Conservation (phyloP, 2,329 filamentous ascomycete genomes). For the Truncatella angustata region DNA sequence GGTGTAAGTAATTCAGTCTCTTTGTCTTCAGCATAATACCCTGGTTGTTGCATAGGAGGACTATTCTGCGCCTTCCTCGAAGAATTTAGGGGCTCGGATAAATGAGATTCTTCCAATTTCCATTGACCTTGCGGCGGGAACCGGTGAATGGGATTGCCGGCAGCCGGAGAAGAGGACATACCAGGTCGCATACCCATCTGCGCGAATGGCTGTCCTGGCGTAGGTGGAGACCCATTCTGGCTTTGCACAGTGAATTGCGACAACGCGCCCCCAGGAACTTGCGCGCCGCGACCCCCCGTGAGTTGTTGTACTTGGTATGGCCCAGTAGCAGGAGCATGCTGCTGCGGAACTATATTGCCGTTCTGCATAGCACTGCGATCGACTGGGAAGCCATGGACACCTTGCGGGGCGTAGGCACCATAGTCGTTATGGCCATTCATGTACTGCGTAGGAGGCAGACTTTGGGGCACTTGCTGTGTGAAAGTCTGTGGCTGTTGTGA, state of each 20-base stretch:
- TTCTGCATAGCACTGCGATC: neutral
- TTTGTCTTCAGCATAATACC: conserved; percentile 46
- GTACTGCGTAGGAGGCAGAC: neutral
- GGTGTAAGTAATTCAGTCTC: conserved; percentile 39
- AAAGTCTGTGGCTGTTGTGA: conserved; percentile 6
- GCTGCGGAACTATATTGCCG: neutral
- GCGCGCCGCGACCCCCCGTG: conserved; percentile 20
- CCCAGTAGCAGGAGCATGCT: conserved; percentile 8
- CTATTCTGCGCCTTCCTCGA: conserved; percentile 33
- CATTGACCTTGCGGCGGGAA: conserved; percentile 45
- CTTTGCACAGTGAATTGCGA: conserved; percentile 19
- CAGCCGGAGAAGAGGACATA: conserved; percentile 15
- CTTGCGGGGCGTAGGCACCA: conserved; percentile 9
- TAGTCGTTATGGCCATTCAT: conserved; percentile 14
- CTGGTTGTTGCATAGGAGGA: conserved; percentile 27
- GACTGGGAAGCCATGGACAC: conserved; percentile 12
- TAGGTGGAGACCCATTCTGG: conserved; percentile 13
- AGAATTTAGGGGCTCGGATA: conserved; percentile 47
- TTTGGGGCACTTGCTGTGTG: conserved; percentile 17
- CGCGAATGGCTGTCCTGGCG: conserved; percentile 23
- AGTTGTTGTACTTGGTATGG: conserved; percentile 13
- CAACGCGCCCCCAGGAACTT: conserved; percentile 15
- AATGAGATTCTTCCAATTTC: conserved; percentile 54
- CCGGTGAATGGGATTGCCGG: conserved; percentile 37
- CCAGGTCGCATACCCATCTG: conserved; percentile 13